Evolutionary conservation across 495 filamentous ascomycete genomes (phyloP).

Genomic region (Neurospora terricola): DNA sequence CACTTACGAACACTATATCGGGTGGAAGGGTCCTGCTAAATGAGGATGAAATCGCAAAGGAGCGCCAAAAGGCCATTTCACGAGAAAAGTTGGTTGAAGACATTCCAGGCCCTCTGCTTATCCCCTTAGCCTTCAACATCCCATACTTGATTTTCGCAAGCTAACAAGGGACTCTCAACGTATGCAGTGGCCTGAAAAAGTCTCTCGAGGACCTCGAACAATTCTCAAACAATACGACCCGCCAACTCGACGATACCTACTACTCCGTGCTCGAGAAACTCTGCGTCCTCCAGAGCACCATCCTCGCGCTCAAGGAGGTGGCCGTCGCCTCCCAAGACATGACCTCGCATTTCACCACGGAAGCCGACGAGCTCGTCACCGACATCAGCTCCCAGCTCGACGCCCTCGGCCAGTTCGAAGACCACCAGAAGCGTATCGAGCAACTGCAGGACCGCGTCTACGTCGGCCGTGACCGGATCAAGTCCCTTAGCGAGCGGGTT

Average conservation of each 20-base stretch:
- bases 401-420: slow-evolving; percentile 56
- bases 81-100: slow-evolving; percentile 28
- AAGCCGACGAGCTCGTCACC: slow-evolving; percentile 47
- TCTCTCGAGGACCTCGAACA: slow-evolving; percentile 33
- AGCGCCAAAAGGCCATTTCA: slow-evolving; percentile 31
- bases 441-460: slow-evolving; percentile 56
- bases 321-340: slow-evolving; percentile 51
- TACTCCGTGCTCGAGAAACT: slow-evolving; percentile 75
- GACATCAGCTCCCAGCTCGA: slow-evolving; percentile 59
- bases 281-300: slow-evolving; percentile 54
- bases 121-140: not conserved
- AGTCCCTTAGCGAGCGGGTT: slow-evolving; percentile 54
- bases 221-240: slow-evolving; percentile 48
- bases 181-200: slow-evolving; percentile 29
- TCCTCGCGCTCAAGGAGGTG: slow-evolving; percentile 60
- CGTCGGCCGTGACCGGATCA: slow-evolving; percentile 51
- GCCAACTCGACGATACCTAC: slow-evolving; percentile 76
- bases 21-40: slow-evolving; percentile 5
- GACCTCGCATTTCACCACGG: slow-evolving; percentile 50
- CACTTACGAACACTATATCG: not conserved
- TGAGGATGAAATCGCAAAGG: slow-evolving; percentile 27
- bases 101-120: not conserved
- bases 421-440: slow-evolving; percentile 58
- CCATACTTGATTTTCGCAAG: not conserved
- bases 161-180: slow-evolving; percentile 8